Conservation (phyloP, 2,329 filamentous ascomycete species). For the Coniochaeta sp. region DNA sequence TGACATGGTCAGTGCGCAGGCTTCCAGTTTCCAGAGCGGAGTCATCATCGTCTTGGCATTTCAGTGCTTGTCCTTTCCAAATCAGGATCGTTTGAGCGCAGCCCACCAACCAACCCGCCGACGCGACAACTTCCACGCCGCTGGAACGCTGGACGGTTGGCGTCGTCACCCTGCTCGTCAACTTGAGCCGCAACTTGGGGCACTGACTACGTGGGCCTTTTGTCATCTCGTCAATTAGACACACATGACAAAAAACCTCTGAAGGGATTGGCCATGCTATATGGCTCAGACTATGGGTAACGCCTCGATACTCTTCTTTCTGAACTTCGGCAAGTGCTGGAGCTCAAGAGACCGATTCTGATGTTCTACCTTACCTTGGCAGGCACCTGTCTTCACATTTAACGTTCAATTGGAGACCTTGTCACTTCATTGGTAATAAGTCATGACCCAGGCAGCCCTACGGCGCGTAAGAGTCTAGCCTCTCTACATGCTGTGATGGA, state of each 20-base stretch:
- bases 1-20: not conserved
- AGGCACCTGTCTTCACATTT: too few species aligned
- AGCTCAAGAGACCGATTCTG: not conserved
- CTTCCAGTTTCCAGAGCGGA: not conserved
- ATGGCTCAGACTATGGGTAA: too few species aligned
- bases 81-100: not conserved
- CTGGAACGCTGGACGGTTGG: not conserved
- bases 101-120: not conserved
- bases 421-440: too few species aligned
- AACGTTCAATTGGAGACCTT: too few species aligned
- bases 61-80: not conserved
- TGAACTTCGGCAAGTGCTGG: not conserved
- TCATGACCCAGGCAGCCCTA: not conserved
- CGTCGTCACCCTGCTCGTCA: not conserved
- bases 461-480: too few species aligned
- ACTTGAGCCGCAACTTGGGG: not conserved
- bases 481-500: too few species aligned
- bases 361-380: too few species aligned
- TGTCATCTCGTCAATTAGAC: too few species aligned
- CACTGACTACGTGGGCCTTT: too few species aligned
- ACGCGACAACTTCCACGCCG: not conserved
- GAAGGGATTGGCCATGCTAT: too few species aligned
- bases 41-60: not conserved
- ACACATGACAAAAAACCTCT: too few species aligned
- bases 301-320: too few species aligned